Conservation (phyloP, 2,329 filamentous ascomycete genomes). For the Aspergillus vadensis region DNA sequence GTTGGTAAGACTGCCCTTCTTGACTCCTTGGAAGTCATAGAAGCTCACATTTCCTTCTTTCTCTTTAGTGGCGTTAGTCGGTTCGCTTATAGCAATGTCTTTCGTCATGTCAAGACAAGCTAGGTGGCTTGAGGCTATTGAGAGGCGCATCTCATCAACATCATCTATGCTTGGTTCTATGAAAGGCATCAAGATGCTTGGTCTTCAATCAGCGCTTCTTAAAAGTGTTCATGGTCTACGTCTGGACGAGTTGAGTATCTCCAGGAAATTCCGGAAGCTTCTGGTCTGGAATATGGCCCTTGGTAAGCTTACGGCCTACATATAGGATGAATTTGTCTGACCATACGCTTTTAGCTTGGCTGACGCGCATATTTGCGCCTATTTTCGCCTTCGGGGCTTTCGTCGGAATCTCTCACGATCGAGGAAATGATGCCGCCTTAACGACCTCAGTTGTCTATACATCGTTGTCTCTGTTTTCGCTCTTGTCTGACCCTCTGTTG, state of each 20-base stretch:
- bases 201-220: conserved; percentile 46
- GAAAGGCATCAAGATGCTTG: conserved; percentile 56
- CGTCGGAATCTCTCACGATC: conserved; percentile 42
- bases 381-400: conserved; percentile 51
- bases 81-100: conserved; percentile 38
- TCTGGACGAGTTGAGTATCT: conserved; percentile 44
- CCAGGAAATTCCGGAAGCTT: conserved; percentile 45
- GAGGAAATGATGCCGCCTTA: conserved; percentile 33
- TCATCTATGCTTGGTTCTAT: conserved; percentile 52
- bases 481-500: conserved; percentile 50
- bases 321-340: neutral
- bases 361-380: conserved; percentile 46
- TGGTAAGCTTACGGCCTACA: conserved; percentile 24
- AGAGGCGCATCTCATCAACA: conserved; percentile 53
- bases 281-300: conserved; percentile 46
- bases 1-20: conserved; percentile 33
- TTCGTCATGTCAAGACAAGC: conserved; percentile 46
- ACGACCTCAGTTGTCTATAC: conserved; percentile 50
- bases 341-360: conserved; percentile 31
- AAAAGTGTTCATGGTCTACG: conserved; percentile 43
- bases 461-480: conserved; percentile 50
- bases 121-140: conserved; percentile 54
- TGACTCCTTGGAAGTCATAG: neutral
- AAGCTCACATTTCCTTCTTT: neutral
- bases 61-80: conserved; percentile 36